Evolutionary conservation across 495 filamentous ascomycete species (phyloP), one percentile per base, ranked within the genome.

Genomic region (Venustampulla echinocandica): DNA sequence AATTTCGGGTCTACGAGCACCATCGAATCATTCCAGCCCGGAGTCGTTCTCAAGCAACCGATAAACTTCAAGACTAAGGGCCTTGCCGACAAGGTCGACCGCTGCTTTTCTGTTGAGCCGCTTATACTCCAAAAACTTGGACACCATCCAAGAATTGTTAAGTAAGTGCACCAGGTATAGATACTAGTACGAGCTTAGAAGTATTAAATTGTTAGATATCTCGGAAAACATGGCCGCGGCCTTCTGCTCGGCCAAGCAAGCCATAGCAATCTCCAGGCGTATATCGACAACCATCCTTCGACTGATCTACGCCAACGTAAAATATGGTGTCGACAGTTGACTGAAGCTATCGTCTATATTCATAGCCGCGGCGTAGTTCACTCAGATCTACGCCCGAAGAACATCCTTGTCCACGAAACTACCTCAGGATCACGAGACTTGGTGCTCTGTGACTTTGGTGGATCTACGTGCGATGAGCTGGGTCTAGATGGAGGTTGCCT

Each of bases 381-480:
- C 34, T 56, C 42, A 11, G 44, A 56, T 36, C 7, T 56, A 13
- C 34, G 53, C 5, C 43, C 47, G 10, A 30, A 42, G 1, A 56
- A 56, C 30, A 28, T 36, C 10, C 34, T 56, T 14, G 50, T 56
- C 2, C 28, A 56, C 36, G 28, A 30, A 10, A 50, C 46, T 11
- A 25, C 5, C 28, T 6, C 32, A 18, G n/a, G n/a, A n/a, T n/a
- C n/a, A n/a, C n/a, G n/a, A n/a, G n/a, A n/a, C n/a, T 37, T 56
- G n/a, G 15, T 2, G 14, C 50, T 56, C 11, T 46, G 42, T 25
- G 53, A 56, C 35, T 56, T 56, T 49, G 50, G 53, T 18, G 53
- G 53, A 4, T 48, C 53, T 4, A 56, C 30, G 37, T 56, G 53
- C 32, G 32, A 21, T 11, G n/a, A n/a, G n/a, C n/a, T n/a, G n/a